Evolutionary conservation across 2,329 filamentous ascomycete species (phyloP), one percentile per base, ranked within the genome.

Genomic region (Fusarium fujikuroi): DNA sequence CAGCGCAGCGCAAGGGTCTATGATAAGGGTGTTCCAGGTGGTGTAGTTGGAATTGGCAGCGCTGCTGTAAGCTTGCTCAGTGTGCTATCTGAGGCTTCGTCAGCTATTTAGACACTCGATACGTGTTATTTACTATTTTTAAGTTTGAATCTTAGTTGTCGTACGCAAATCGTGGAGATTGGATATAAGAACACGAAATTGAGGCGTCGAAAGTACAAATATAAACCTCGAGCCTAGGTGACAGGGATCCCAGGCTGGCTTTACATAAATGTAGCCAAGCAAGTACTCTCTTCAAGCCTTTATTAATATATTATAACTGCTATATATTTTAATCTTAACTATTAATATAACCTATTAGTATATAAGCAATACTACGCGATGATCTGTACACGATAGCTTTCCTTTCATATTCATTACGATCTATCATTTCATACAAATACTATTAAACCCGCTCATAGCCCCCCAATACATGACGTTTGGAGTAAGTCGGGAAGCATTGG

Each of bases 321-420:
- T n/a, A n/a, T n/a, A n/a, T n/a, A n/a, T n/a, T n/a, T n/a, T n/a
- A n/a, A n/a, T n/a, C n/a, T n/a, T n/a, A n/a, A n/a, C n/a, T n/a
- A n/a, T n/a, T n/a, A n/a, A n/a, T n/a, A n/a, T n/a, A n/a, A n/a
- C n/a, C n/a, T n/a, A n/a, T n/a, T n/a, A n/a, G n/a, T n/a, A n/a
- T n/a, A n/a, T n/a, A n/a, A n/a, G n/a, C n/a, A n/a, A n/a, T n/a
- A n/a, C n/a, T n/a, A n/a, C 25, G 1, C 14, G 6, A 40, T n/a
- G 1, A 21, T n/a, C 9, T 5, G 8, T 3, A 43, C 8, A 4
- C 3, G 1, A n/a, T 5, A 43, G 7, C 5, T 2, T 44, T 5
- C 3, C 3, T 5, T 8, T 25, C 7, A 5, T 6, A 8, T 5
- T 44, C 16, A 44, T 18, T 18, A 1, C 7, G 7, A 23, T 44